phyloP scores from a whole-genome alignment of 345 rosid genomes.

The Adansonia digitata region DNA sequence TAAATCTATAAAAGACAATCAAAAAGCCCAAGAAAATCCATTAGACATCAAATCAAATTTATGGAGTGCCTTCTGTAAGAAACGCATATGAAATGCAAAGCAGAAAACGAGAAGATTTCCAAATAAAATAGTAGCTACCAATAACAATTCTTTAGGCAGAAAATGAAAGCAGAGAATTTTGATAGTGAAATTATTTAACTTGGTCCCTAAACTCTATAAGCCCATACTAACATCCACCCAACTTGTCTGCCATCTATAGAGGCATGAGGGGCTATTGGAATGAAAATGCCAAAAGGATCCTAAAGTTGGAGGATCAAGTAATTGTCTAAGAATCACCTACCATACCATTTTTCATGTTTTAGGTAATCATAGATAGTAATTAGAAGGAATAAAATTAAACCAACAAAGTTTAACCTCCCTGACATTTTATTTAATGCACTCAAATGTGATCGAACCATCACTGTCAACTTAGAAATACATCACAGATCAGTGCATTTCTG shows the following conservation, averaged over 20 bases:
- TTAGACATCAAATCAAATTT: neutral
- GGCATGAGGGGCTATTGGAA: neutral
- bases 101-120: neutral
- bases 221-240: neutral
- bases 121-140: neutral
- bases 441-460: neutral
- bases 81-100: neutral
- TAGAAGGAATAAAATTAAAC: neutral
- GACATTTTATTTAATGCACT: neutral
- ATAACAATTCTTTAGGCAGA: neutral
- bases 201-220: neutral
- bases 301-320: neutral
- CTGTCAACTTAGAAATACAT: neutral
- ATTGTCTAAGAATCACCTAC: neutral
- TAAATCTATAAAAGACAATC: neutral
- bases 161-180: neutral
- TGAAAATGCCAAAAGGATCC: neutral
- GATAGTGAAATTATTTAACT: neutral
- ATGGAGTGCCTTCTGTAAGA: neutral
- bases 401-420: neutral
- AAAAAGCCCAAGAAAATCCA: neutral
- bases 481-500: neutral
- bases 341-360: neutral
- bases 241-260: neutral
- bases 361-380: neutral